A percentile compares a stretch with the other conserved stretches of the same genome.
phyloP scores from a whole-genome alignment of 2,329 filamentous ascomycete genomes.

The Fusarium metavorans region DNA sequence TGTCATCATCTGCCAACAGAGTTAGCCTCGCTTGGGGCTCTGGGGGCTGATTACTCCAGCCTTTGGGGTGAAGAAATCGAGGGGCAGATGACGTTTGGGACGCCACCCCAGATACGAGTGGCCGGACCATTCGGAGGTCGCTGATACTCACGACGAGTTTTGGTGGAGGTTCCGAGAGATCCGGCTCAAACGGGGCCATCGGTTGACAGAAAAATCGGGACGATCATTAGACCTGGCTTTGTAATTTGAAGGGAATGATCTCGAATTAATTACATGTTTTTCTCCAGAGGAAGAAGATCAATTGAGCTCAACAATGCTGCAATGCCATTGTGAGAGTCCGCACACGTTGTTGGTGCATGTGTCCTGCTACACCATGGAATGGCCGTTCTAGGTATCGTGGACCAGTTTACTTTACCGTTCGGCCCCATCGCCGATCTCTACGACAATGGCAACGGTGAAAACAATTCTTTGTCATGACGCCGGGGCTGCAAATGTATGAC shows the following conservation, averaged over 20 bases:
- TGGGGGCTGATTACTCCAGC: conserved; percentile 1
- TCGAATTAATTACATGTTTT: neutral
- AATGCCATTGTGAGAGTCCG: neutral
- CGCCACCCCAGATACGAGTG: neutral
- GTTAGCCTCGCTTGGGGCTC: neutral
- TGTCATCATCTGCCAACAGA: neutral
- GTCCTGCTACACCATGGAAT: neutral
- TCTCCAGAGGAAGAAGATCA: neutral
- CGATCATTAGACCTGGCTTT: neutral
- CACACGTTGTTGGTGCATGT: neutral
- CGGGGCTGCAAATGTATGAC: neutral
- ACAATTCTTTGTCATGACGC: neutral
- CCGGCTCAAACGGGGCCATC: neutral
- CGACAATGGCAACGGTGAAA: neutral
- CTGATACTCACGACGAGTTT: neutral
- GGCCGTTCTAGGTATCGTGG: neutral
- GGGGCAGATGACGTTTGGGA: neutral
- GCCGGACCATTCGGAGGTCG: neutral
- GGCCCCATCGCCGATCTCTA: neutral
- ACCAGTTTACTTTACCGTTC: neutral
- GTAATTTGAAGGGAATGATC: neutral
- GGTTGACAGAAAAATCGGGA: neutral
- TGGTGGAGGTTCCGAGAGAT: conserved; percentile 15
- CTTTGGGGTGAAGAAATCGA: neutral
- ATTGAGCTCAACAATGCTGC: neutral